phyloP scores from a whole-genome alignment of 257 asterid species.

The Ilex asprella region DNA sequence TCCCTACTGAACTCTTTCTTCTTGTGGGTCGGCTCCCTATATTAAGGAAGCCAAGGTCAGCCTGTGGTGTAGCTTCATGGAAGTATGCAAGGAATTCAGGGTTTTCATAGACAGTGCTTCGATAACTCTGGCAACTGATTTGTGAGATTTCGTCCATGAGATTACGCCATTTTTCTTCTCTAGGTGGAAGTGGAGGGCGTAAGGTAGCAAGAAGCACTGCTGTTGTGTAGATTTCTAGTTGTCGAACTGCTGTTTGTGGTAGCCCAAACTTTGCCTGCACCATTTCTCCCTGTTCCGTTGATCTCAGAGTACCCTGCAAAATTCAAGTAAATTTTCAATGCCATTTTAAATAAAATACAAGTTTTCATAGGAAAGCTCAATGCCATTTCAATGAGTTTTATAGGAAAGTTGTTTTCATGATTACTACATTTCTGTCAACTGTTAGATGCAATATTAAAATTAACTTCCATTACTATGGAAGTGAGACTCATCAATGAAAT shows the following conservation, averaged over 20 bases:
- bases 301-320: slow-evolving; percentile 77
- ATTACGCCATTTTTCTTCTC: slow-evolving; percentile 82
- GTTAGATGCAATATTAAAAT: too few relatives aligned
- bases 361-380: too few relatives aligned
- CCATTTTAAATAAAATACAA: not conserved
- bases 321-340: slow-evolving; percentile 6
- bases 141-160: slow-evolving; percentile 88
- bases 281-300: slow-evolving; percentile 99
- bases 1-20: slow-evolving; percentile 62
- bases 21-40: slow-evolving; percentile 95
- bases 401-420: too few relatives aligned
- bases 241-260: slow-evolving; percentile 91
- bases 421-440: too few relatives aligned
- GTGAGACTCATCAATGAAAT: too few relatives aligned
- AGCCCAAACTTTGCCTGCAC: slow-evolving; percentile 96
- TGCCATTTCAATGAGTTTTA: too few relatives aligned
- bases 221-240: slow-evolving; percentile 88
- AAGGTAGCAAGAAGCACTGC: slow-evolving; percentile 92
- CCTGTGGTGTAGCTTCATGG: slow-evolving; percentile 95
- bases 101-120: slow-evolving; percentile 79
- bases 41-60: slow-evolving; percentile 87
- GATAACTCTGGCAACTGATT: slow-evolving; percentile 58
- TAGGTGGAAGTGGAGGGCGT: slow-evolving; percentile 73
- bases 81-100: slow-evolving; percentile 82
- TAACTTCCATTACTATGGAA: too few relatives aligned